Evolutionary conservation across 257 asterid genomes (phyloP).

Genomic region (Sherardia arvensis): DNA sequence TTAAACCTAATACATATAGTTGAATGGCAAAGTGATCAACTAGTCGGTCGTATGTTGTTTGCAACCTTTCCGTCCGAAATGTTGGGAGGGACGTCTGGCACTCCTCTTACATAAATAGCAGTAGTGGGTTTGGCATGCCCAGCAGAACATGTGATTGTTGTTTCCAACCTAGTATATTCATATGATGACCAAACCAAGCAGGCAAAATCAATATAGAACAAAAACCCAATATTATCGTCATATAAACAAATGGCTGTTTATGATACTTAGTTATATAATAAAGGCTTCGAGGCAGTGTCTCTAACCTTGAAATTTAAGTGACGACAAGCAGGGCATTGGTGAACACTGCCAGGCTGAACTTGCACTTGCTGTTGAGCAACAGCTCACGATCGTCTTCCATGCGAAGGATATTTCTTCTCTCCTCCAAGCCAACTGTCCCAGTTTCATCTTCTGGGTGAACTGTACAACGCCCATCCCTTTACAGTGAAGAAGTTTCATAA

Average conservation of each 20-base stretch:
- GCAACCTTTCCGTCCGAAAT: constrained; percentile 70
- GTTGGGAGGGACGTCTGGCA: constrained; percentile 64
- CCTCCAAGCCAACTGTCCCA: constrained; percentile 48
- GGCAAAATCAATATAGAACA: not conserved
- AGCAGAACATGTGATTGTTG: constrained; percentile 80
- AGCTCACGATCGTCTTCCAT: constrained; percentile 7
- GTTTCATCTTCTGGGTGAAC: constrained; percentile 53
- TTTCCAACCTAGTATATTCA: constrained; percentile 51
- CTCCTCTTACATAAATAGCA: constrained; percentile 65
- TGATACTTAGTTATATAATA: not conserved
- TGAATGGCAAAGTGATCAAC: not conserved
- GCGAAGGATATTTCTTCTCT: constrained; percentile 26
- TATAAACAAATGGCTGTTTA: too few species aligned
- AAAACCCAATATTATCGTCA: too few species aligned
- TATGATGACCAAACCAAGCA: not conserved
- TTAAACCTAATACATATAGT: not conserved
- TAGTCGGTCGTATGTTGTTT: constrained; percentile 48
- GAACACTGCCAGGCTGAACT: constrained; percentile 28
- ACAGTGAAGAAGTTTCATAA: constrained; percentile 8
- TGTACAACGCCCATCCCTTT: constrained; percentile 61
- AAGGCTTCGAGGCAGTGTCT: not conserved
- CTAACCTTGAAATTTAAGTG: constrained; percentile 67
- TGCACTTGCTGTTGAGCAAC: not conserved
- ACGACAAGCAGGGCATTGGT: constrained; percentile 63
- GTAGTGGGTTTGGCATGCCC: constrained; percentile 86